These are phyloP conservation scores for Fusarium xyrophilum DNA, from an alignment of 2,329 filamentous ascomycete genomes.

Conservation along the genomic window DNA sequence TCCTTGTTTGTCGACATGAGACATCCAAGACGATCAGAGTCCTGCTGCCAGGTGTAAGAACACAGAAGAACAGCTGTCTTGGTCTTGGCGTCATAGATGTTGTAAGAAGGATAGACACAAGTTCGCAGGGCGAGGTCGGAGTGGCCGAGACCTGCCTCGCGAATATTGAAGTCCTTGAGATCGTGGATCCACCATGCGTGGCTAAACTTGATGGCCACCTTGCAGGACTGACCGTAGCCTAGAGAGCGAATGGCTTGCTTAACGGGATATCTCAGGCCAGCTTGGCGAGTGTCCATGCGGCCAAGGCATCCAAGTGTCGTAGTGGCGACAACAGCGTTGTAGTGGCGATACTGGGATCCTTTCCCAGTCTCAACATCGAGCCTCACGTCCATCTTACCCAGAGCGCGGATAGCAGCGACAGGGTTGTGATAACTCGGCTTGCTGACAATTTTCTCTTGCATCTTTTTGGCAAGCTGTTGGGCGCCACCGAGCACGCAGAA, in stretches of 20 bases:
- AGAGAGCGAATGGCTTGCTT: conserved; percentile 16
- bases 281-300: not conserved
- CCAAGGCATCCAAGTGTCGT: conserved; percentile 5
- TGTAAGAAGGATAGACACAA: conserved; percentile 15
- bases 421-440: not conserved
- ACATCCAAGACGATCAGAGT: conserved; percentile 5
- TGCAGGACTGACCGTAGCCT: conserved; percentile 1
- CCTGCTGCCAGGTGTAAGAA: conserved; percentile 14
- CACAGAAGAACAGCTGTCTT: conserved; percentile 8
- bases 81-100: not conserved
- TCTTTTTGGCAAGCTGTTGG: conserved; percentile 6
- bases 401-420: not conserved
- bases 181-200: conserved; percentile 12
- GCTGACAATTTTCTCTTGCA: not conserved
- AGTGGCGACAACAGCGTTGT: not conserved
- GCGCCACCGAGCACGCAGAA: conserved; percentile 9
- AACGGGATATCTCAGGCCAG: not conserved
- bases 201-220: conserved; percentile 12
- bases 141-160: not conserved
- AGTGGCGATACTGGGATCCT: not conserved
- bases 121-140: not conserved
- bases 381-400: not conserved
- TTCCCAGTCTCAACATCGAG: not conserved
- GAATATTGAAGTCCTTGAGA: conserved; percentile 1
- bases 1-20: not conserved